Evolutionary conservation across 768 basidiomycete genomes (phyloP), one percentile per base, ranked within the genome.

Genomic region (Collybiopsis luxurians): DNA sequence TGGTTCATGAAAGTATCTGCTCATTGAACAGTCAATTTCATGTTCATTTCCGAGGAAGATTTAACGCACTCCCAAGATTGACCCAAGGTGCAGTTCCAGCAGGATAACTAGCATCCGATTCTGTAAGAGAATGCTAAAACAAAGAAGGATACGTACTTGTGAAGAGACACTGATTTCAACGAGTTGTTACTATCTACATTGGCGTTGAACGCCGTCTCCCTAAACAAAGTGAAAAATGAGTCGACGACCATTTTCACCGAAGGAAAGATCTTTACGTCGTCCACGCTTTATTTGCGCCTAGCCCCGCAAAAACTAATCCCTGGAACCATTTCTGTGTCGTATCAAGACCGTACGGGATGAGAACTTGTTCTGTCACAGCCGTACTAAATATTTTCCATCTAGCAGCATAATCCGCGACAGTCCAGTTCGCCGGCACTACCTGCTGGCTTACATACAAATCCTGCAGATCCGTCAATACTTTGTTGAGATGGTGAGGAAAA

Each of bases 1-100:
- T 42, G 51, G 26, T 53, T 53, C 51, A 53, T 53, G 51, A 53
- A 53, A 4, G 51, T 53, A 43, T 43, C 51, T 53, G 23, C 6
- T 21, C 36, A 28, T 12, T 11, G 34, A 49, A 6, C 12, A 28
- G 19, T 9, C 23, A n/a, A 36, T 10, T 49, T 21, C 10, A 19
- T 4, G 28, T 45, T 9, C 3, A 28, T 46, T 15, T 21, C 4
- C 4, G 26, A n/a, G 10, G 10, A 4, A 4, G 17, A 24, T 26
- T 7, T 10, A 26, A 40, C 51, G 24, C 26, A 53, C 51, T 39
- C 5, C 51, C 51, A 28, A 53, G 51, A 43, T 39, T 53, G 19
- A 53, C 51, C 51, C 51, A 53, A 27, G 51, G 51, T 5, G 51
- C 51, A 21, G 24, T 23, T 27, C 51, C 51, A 3, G 28, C 51